These are phyloP conservation scores for Barnettozyma sucrosica DNA, from an alignment of 805 yeast species.

Conservation along the genomic window DNA sequence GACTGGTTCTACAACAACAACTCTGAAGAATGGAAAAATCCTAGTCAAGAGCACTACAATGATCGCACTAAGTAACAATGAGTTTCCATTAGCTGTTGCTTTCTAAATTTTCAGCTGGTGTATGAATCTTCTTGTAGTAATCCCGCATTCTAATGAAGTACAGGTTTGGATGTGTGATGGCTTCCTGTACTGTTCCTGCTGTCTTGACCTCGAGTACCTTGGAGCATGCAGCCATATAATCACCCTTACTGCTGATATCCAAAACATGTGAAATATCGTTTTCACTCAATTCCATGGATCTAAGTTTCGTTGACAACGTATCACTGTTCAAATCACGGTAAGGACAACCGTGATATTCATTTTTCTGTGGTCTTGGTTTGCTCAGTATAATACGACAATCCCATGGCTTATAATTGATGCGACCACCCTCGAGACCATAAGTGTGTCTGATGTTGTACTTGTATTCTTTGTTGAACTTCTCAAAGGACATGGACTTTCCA, in stretches of 20 bases:
- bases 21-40: neutral
- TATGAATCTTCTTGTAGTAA: constrained; percentile 34
- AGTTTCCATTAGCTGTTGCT: neutral
- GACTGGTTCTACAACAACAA: neutral
- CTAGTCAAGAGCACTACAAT: neutral
- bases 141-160: constrained; percentile 76
- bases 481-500: constrained; percentile 56
- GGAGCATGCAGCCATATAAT: constrained; percentile 84
- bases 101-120: neutral
- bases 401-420: constrained; percentile 82
- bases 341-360: constrained; percentile 90
- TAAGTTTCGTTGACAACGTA: constrained; percentile 48
- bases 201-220: constrained; percentile 77
- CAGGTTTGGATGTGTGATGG: constrained; percentile 75
- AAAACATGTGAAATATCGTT: constrained; percentile 52
- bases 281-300: constrained; percentile 60
- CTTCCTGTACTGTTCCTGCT: constrained; percentile 34
- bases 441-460: constrained; percentile 81
- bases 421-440: constrained; percentile 88
- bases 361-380: constrained; percentile 60
- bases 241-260: constrained; percentile 62
- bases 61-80: neutral
- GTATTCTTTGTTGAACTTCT: constrained; percentile 82
- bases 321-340: constrained; percentile 73
- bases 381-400: constrained; percentile 73